Base-by-base conservation (phyloP, 345 rosid genomes). In the Linum trigynum region DNA sequence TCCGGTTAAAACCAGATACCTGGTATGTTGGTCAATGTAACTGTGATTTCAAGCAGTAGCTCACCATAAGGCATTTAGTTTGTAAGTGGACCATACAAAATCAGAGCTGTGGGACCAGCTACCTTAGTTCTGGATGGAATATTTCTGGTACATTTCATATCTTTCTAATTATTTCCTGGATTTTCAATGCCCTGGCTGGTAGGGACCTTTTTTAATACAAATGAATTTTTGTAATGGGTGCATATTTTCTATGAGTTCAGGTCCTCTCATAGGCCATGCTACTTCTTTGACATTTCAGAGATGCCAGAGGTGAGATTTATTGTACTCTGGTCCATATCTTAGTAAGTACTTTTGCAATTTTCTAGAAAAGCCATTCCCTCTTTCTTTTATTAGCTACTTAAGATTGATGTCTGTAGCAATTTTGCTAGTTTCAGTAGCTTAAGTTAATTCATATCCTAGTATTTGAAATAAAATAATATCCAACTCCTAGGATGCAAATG, bases 181-280 rank as follows among this genome's bases (percentile, higher is more conserved):
- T 53, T 61, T 64, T 65, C 60, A n/a, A 39, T 41, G 15, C 39
- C 69, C 73, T 45, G 61, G 17, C 64, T 59, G 16, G 51, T 39
- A 38, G 65, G 50, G 43, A 51, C 39, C 58, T 70, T 64, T 23
- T 1, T 58, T 16, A n/a, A 58, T 15, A 38, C 8, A 14, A 48
- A 61, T 66, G 8, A 23, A 0, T 16, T 17, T 0, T 23, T 15
- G 4, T 3, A 41, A 59, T 57, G 45, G 48, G 57, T 70, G 23
- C 64, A 65, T 23, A 23, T 72, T 64, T 64, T 65, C 32, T 43
- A 36, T 38, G 67, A 65, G 6, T 23, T 61, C 74, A 55, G 39
- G 53, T 56, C 50, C 15, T 39, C 45, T 55, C 43, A 14, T 57
- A 17, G 67, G 61, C 15, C 5, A 39, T 66, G 69, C 66, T 65